Evolutionary conservation across 2,329 filamentous ascomycete genomes (phyloP).

Genomic region (Aureobasidium sp.): DNA sequence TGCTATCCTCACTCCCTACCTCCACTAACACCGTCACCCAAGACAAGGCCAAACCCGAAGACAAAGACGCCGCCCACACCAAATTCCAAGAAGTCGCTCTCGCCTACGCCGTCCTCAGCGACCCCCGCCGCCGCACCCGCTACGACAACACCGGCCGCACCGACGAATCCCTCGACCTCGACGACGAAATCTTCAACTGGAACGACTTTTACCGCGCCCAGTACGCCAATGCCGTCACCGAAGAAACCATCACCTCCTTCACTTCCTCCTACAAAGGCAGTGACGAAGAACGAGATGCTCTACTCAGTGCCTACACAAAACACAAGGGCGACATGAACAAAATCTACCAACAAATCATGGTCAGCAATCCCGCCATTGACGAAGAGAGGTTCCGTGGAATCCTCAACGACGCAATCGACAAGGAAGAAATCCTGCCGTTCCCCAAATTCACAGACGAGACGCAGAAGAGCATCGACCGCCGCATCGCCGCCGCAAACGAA

Average conservation of each 20-base stretch:
- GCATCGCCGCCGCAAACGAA: slow-evolving; percentile 56
- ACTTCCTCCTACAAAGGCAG: slow-evolving; percentile 74
- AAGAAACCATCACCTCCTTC: slow-evolving; percentile 68
- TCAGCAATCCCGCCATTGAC: slow-evolving; percentile 75
- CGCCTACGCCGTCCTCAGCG: slow-evolving; percentile 87
- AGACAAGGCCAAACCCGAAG: slow-evolving; percentile 66
- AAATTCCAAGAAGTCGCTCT: slow-evolving; percentile 89
- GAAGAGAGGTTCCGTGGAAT: slow-evolving; percentile 77
- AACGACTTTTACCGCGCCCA: slow-evolving; percentile 80
- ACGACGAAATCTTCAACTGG: slow-evolving; percentile 78
- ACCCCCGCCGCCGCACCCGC: slow-evolving; percentile 68
- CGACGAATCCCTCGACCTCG: slow-evolving; percentile 62
- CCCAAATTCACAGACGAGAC: slow-evolving; percentile 66
- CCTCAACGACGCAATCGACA: slow-evolving; percentile 72
- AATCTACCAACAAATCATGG: slow-evolving; percentile 78
- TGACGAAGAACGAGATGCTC: slow-evolving; percentile 72
- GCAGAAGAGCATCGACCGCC: slow-evolving; percentile 33
- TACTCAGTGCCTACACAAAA: slow-evolving; percentile 69
- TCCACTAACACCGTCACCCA: too few relatives aligned
- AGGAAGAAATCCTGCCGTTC: slow-evolving; percentile 59
- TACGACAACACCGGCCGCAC: slow-evolving; percentile 91
- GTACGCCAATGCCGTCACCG: slow-evolving; percentile 68
- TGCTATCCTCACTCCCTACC: too few relatives aligned
- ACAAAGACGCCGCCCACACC: slow-evolving; percentile 66
- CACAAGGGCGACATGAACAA: slow-evolving; percentile 66